Conservation (phyloP, 2,329 filamentous ascomycete species). For the Aspergillus novofumigatus region DNA sequence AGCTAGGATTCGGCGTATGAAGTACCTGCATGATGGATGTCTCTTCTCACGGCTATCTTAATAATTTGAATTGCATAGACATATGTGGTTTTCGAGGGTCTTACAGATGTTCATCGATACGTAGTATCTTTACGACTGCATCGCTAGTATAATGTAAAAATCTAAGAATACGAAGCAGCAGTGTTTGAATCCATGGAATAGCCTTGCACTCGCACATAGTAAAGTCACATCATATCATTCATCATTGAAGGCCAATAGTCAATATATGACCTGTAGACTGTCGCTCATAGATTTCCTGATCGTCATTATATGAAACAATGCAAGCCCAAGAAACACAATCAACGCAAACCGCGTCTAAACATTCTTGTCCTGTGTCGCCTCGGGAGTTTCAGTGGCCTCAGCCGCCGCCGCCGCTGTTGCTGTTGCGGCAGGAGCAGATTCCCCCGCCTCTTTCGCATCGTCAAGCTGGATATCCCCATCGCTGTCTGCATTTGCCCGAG, state of each 20-base stretch:
- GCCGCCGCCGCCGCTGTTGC: neutral
- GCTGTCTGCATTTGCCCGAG: slow-evolving; percentile 5
- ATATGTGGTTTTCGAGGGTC: neutral
- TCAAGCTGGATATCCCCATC: slow-evolving; percentile 39
- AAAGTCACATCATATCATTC: neutral
- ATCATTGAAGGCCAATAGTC: neutral
- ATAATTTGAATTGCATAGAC: neutral
- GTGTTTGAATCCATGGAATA: neutral
- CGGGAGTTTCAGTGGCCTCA: slow-evolving; percentile 3
- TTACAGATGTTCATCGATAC: neutral
- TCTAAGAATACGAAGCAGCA: neutral
- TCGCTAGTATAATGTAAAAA: neutral
- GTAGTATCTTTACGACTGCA: neutral
- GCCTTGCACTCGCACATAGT: neutral
- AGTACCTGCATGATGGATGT: neutral
- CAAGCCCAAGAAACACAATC: neutral
- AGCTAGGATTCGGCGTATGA: neutral
- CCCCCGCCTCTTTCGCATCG: slow-evolving; percentile 21
- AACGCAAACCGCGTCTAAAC: neutral
- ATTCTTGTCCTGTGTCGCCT: neutral
- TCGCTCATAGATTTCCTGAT: slow-evolving; percentile 7
- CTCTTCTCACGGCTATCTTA: neutral
- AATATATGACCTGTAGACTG: neutral
- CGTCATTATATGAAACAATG: slow-evolving; percentile 16
- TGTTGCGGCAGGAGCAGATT: slow-evolving; percentile 6